These are phyloP conservation scores for Acacia crassicarpa DNA, from an alignment of 306 rosid genomes.

Conservation along the genomic window DNA sequence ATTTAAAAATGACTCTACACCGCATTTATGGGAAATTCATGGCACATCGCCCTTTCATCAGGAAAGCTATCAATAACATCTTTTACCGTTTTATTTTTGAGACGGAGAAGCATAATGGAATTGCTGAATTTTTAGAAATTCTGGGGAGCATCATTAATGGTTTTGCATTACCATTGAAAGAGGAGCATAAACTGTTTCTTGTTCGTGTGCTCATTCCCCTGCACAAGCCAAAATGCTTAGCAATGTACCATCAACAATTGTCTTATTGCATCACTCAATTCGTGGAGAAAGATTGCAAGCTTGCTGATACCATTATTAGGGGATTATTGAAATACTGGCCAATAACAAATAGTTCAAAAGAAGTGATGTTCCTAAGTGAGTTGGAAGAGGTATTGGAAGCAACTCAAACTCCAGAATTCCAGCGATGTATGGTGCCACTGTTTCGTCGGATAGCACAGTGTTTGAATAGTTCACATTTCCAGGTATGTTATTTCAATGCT, in stretches of 20 bases:
- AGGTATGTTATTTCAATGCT: slow-evolving; percentile 46
- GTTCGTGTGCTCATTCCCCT: slow-evolving; percentile 59
- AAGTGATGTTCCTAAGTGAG: slow-evolving; percentile 68
- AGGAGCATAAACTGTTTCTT: slow-evolving; percentile 72
- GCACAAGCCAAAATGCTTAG: slow-evolving; percentile 71
- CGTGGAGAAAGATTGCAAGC: slow-evolving; percentile 79
- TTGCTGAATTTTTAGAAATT: slow-evolving; percentile 36
- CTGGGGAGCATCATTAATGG: slow-evolving; percentile 67
- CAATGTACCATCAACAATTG: slow-evolving; percentile 65
- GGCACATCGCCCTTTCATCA: slow-evolving; percentile 72
- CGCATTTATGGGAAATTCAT: slow-evolving; percentile 53
- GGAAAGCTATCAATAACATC: slow-evolving; percentile 61
- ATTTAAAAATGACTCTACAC: slow-evolving; percentile 61
- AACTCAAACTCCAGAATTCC: slow-evolving; percentile 68
- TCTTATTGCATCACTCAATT: slow-evolving; percentile 69
- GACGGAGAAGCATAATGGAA: slow-evolving; percentile 74
- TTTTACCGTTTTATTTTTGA: slow-evolving; percentile 64
- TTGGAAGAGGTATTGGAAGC: slow-evolving; percentile 73
- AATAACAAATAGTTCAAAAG: slow-evolving; percentile 70
- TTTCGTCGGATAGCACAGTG: slow-evolving; percentile 58
- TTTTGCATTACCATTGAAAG: slow-evolving; percentile 64
- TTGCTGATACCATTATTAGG: slow-evolving; percentile 70
- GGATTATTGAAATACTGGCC: slow-evolving; percentile 79
- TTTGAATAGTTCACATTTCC: slow-evolving; percentile 68
- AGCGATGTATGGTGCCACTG: slow-evolving; percentile 69